phyloP scores from a whole-genome alignment of 2,329 filamentous ascomycete genomes.

The Fusarium sambucinum region DNA sequence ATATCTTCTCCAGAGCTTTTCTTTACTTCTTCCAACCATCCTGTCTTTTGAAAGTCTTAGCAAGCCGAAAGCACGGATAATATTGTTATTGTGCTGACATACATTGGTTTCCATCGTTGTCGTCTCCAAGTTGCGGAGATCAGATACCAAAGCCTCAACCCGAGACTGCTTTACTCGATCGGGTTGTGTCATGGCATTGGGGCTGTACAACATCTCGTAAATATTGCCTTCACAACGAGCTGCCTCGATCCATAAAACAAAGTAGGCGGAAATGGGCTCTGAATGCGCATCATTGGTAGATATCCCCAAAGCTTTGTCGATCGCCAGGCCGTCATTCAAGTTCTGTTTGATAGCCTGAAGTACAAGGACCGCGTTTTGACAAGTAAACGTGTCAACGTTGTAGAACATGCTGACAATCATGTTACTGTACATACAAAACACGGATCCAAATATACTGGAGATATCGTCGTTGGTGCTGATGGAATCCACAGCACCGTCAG shows the following conservation, averaged over 20 bases:
- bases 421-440: background rate
- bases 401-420: rapidly evolving
- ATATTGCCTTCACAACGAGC: background rate
- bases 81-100: background rate
- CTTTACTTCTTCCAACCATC: background rate
- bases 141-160: background rate
- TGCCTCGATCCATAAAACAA: background rate
- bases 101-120: background rate
- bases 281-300: too few species aligned
- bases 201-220: background rate
- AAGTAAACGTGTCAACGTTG: background rate
- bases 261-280: too few species aligned
- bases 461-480: background rate
- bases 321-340: background rate
- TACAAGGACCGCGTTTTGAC: background rate
- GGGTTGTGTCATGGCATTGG: background rate
- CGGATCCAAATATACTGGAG: background rate
- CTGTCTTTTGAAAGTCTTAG: background rate
- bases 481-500: background rate
- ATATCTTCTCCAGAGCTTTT: background rate
- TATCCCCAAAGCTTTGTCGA: background rate
- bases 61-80: too few species aligned
- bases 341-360: background rate
- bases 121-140: background rate
- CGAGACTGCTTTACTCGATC: background rate